phyloP scores from a whole-genome alignment of 2,329 filamentous ascomycete genomes.

The Arthrobotrys entomopaga region DNA sequence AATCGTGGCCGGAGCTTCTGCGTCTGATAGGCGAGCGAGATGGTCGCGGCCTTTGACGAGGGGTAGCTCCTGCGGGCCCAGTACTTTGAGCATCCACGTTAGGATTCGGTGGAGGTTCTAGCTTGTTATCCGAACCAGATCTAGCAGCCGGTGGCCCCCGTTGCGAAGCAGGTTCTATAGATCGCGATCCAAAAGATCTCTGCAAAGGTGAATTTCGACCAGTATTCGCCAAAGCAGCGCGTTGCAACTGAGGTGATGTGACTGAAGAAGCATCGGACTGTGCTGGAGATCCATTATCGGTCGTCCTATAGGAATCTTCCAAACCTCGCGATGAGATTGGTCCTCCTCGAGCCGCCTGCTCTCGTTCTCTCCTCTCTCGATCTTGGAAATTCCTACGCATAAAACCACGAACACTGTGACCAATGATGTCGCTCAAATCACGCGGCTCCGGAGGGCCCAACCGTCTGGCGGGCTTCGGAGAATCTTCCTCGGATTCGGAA shows the following conservation, averaged over 20 bases:
- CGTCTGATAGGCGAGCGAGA: constrained; percentile 26
- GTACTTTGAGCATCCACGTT: constrained; percentile 5
- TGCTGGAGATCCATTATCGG: constrained; percentile 45
- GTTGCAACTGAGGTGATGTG: constrained; percentile 37
- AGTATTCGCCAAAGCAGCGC: constrained; percentile 28
- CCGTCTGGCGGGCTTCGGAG: constrained; percentile 5
- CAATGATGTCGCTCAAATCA: constrained; percentile 49
- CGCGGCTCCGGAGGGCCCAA: constrained; percentile 23
- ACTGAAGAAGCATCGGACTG: constrained; percentile 30
- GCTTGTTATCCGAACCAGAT: constrained; percentile 5
- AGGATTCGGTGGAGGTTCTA: constrained; percentile 10
- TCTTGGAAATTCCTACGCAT: constrained; percentile 43
- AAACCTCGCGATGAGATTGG: constrained; percentile 16
- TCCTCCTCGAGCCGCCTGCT: constrained; percentile 17
- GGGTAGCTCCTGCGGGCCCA: constrained; percentile 10
- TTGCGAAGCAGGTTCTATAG: constrained; percentile 20
- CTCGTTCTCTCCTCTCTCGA: constrained; percentile 11
- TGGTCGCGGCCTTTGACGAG: constrained; percentile 28
- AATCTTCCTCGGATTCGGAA: constrained; percentile 34
- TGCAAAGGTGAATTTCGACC: constrained; percentile 43
- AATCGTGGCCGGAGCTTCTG: constrained; percentile 39
- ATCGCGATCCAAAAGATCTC: constrained; percentile 31
- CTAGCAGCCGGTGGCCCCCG: constrained; percentile 6
- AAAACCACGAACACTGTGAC: constrained; percentile 45
- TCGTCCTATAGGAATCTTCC: constrained; percentile 28